Evolutionary conservation across 1,139 yeast species (phyloP).

Genomic region (Saccharomyces hybrid): DNA sequence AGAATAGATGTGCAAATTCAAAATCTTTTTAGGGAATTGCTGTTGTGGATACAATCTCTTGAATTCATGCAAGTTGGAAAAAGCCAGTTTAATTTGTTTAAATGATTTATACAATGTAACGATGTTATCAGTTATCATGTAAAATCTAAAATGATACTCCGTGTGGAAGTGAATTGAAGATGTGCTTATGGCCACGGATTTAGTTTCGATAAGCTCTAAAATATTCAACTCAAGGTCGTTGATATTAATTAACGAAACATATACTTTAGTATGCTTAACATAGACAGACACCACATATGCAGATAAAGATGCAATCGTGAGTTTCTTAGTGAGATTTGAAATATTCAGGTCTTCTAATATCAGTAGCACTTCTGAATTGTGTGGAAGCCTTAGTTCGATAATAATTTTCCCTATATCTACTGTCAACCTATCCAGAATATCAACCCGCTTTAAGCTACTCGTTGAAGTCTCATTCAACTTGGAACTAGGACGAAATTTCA

Average conservation of each 20-base stretch:
- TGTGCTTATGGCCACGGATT: slow-evolving; percentile 10
- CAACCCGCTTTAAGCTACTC: slow-evolving; percentile 5
- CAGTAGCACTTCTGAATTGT: slow-evolving; percentile 19
- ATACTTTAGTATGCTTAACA: slow-evolving; percentile 15
- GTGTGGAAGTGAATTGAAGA: slow-evolving; percentile 22
- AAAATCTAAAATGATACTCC: slow-evolving; percentile 52
- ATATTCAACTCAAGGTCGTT: slow-evolving; percentile 13
- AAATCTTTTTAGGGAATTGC: slow-evolving; percentile 43
- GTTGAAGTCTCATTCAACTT: neutral
- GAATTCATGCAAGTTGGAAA: slow-evolving; percentile 36
- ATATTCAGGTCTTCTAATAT: slow-evolving; percentile 10
- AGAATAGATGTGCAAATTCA: slow-evolving; percentile 46
- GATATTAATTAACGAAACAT: slow-evolving; percentile 19
- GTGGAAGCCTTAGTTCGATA: slow-evolving; percentile 23
- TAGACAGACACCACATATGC: slow-evolving; percentile 27
- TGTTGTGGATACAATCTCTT: slow-evolving; percentile 37
- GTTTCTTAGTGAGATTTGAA: slow-evolving; percentile 1
- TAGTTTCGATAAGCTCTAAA: neutral
- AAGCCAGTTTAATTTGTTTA: slow-evolving; percentile 48
- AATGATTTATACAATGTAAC: slow-evolving; percentile 55
- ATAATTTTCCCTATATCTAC: slow-evolving; percentile 15
- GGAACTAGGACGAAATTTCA: slow-evolving; percentile 1
- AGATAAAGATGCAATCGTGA: slow-evolving; percentile 11
- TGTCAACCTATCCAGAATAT: slow-evolving; percentile 5
- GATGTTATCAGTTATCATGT: slow-evolving; percentile 58